phyloP scores from a whole-genome alignment of 164 flowering plant genomes.

The Vitis amurensis region DNA sequence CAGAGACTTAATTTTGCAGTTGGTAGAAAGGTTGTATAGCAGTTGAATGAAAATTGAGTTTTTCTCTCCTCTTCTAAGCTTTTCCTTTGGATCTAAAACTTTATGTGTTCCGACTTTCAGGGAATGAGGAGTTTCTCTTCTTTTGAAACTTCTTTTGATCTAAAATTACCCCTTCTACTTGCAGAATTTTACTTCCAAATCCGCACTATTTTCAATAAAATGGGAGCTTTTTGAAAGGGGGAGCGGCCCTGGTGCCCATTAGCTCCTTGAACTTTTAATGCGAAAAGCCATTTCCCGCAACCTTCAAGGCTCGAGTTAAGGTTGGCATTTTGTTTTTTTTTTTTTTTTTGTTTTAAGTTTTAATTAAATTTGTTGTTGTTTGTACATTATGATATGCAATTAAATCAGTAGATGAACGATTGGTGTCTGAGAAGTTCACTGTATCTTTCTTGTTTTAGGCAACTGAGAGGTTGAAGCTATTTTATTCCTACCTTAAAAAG shows the following conservation, averaged over 20 bases:
- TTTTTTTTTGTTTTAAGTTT: too few relatives aligned
- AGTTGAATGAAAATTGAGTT: neutral
- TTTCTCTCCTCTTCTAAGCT: neutral
- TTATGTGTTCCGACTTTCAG: neutral
- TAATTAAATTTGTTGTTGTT: neutral
- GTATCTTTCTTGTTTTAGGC: slow-evolving; percentile 56
- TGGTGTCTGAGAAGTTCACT: neutral
- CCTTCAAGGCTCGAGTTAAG: slow-evolving; percentile 73
- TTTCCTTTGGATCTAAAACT: slow-evolving; percentile 1
- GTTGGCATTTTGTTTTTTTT: slow-evolving; percentile 29
- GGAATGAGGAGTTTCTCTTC: neutral
- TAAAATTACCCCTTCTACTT: slow-evolving; percentile 9
- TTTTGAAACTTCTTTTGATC: neutral
- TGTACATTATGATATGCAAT: neutral
- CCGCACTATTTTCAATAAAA: slow-evolving; percentile 68
- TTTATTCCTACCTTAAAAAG: slow-evolving; percentile 79
- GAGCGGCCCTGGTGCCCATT: slow-evolving; percentile 88
- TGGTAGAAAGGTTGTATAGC: slow-evolving; percentile 71
- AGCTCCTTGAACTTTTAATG: slow-evolving; percentile 60
- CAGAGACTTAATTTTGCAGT: slow-evolving; percentile 84
- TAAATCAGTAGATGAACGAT: neutral
- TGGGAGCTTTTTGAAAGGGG: slow-evolving; percentile 83
- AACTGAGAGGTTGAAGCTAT: slow-evolving; percentile 89
- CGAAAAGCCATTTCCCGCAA: slow-evolving; percentile 65
- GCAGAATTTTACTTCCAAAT: slow-evolving; percentile 77